Percentiles rank a stretch among this genome's conserved stretches.
phyloP scores from a whole-genome alignment of 768 basidiomycete species.

The Termitomyces sp. region DNA sequence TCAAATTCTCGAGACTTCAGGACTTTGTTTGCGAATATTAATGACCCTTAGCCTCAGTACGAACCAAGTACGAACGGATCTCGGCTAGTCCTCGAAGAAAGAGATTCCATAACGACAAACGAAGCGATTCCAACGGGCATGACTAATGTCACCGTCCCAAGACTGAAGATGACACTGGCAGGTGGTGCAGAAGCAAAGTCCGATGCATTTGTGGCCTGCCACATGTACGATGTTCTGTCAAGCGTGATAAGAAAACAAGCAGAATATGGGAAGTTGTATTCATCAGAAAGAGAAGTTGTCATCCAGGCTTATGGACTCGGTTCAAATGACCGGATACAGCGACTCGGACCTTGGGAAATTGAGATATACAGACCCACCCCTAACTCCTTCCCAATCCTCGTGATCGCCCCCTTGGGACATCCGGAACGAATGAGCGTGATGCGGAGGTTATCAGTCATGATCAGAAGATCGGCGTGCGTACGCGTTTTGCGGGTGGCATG shows the following conservation, averaged over 20 bases:
- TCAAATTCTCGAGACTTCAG: neutral
- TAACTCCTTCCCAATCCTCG: neutral
- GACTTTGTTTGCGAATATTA: no score
- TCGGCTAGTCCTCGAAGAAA: neutral
- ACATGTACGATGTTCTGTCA: neutral
- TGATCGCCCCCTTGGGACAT: neutral
- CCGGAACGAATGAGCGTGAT: neutral
- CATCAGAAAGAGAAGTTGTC: neutral
- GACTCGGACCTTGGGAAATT: neutral
- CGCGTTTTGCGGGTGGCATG: neutral
- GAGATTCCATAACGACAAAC: neutral
- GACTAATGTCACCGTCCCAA: neutral
- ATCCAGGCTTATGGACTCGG: neutral
- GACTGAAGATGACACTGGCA: neutral
- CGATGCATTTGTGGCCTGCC: neutral
- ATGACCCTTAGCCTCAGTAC: no score
- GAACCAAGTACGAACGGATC: neutral
- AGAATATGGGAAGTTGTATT: neutral
- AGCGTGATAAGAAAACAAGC: neutral
- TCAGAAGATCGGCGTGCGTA: neutral
- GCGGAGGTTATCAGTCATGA: neutral
- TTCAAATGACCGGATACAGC: neutral
- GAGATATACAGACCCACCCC: neutral
- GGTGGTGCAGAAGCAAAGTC: neutral
- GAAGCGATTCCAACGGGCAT: neutral